These are phyloP conservation scores for Musa itinerans DNA, from an alignment of 176 grass and related monocot genomes.

Conservation along the genomic window DNA sequence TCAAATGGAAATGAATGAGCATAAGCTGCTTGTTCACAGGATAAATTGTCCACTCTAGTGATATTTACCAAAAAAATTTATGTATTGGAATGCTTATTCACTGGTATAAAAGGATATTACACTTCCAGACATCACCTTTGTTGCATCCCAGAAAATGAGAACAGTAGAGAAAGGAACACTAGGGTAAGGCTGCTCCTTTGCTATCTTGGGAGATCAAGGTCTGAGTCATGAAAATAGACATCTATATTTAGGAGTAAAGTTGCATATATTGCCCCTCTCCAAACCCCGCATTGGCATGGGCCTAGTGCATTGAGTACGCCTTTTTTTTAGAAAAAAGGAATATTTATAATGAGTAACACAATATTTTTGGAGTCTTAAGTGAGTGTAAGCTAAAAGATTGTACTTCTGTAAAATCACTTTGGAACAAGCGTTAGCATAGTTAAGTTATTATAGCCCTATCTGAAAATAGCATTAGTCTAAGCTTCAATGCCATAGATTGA, in stretches of 20 bases:
- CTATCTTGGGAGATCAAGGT: too few relatives aligned
- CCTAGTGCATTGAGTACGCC: too few relatives aligned
- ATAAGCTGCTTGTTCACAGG: background rate
- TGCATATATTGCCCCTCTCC: too few relatives aligned
- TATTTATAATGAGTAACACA: too few relatives aligned
- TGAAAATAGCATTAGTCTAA: background rate
- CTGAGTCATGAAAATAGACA: too few relatives aligned
- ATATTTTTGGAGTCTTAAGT: too few relatives aligned
- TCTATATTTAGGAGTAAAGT: too few relatives aligned
- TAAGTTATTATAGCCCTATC: background rate
- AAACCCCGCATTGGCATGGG: too few relatives aligned
- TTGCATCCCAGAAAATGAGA: background rate
- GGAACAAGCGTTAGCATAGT: background rate
- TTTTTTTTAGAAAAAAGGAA: too few relatives aligned
- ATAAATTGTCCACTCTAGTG: background rate
- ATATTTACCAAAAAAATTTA: background rate
- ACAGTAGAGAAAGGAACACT: background rate
- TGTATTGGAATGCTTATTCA: too few relatives aligned
- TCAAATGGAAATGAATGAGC: background rate
- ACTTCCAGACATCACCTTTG: background rate
- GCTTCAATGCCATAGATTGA: background rate
- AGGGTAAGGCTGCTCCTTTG: too few relatives aligned
- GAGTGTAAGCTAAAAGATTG: background rate
- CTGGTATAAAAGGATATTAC: background rate
- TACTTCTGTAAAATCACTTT: background rate